Evolutionary conservation across 192 early-diverging fungal genomes (phyloP).

Genomic region (Coemansia sp.): DNA sequence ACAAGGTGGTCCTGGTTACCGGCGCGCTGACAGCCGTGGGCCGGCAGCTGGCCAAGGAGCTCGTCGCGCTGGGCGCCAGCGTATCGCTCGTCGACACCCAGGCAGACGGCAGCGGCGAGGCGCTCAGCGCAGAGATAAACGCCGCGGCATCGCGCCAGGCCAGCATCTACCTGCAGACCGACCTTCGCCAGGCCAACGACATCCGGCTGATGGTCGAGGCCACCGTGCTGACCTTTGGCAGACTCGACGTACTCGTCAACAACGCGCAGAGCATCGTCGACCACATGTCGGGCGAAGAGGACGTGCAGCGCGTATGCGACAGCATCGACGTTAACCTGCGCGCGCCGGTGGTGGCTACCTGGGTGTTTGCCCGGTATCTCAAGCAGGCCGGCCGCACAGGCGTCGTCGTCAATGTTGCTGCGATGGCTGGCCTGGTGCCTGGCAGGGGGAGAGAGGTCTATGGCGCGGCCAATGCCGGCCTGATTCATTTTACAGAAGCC

Average conservation of each 20-base stretch:
- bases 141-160: not conserved
- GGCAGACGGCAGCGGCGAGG: slow-evolving; percentile 29
- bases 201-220: slow-evolving; percentile 34
- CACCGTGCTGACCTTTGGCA: slow-evolving; percentile 35
- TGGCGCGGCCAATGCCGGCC: slow-evolving; percentile 29
- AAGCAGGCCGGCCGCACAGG: slow-evolving; percentile 14
- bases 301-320: slow-evolving; percentile 18
- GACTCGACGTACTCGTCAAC: slow-evolving; percentile 33
- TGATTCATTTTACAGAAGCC: slow-evolving; percentile 40
- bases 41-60: slow-evolving; percentile 8
- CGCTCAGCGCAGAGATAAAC: slow-evolving; percentile 13
- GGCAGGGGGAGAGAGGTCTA: slow-evolving; percentile 24
- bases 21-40: slow-evolving; percentile 33
- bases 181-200: slow-evolving; percentile 15
- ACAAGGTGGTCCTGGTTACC: slow-evolving; percentile 36
- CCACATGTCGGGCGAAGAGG: slow-evolving; percentile 14
- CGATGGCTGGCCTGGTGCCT: slow-evolving; percentile 33
- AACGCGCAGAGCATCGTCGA: slow-evolving; percentile 26
- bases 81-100: slow-evolving; percentile 22
- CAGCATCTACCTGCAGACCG: slow-evolving; percentile 20
- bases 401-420: slow-evolving; percentile 31
- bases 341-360: slow-evolving; percentile 27
- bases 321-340: slow-evolving; percentile 29
- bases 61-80: slow-evolving; percentile 15
- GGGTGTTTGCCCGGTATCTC: slow-evolving; percentile 33